phyloP scores from a whole-genome alignment of 192 early-diverging fungal genomes.

The Coemansia sp. region DNA sequence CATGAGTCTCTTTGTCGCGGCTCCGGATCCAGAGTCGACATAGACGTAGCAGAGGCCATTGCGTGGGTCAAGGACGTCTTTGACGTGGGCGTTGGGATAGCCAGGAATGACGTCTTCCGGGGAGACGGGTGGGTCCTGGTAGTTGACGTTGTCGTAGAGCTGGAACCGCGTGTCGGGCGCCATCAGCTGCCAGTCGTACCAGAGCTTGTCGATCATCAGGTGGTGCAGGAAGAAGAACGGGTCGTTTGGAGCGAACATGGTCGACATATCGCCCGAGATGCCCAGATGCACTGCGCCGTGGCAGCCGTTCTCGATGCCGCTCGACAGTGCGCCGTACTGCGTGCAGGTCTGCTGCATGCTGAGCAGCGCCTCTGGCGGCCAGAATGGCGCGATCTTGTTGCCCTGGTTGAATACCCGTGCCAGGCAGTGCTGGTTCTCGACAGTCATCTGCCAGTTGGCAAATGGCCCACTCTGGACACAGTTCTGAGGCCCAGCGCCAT shows the following conservation, averaged over 20 bases:
- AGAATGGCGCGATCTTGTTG: slow-evolving; percentile 47
- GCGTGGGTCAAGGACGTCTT: slow-evolving; percentile 45
- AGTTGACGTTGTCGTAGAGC: slow-evolving; percentile 50
- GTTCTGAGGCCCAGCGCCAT: slow-evolving; percentile 33
- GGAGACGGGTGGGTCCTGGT: slow-evolving; percentile 25
- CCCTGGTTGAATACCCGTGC: slow-evolving; percentile 54
- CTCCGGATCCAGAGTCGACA: slow-evolving; percentile 44
- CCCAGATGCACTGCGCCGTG: slow-evolving; percentile 56
- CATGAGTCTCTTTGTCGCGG: slow-evolving; percentile 50
- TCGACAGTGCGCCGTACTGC: slow-evolving; percentile 50
- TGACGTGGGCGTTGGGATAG: slow-evolving; percentile 39
- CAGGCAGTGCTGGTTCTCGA: slow-evolving; percentile 45
- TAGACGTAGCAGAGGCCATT: slow-evolving; percentile 47
- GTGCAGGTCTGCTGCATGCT: slow-evolving; percentile 46
- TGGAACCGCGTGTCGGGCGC: slow-evolving; percentile 40
- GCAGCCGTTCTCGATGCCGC: slow-evolving; percentile 53
- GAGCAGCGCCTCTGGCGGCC: slow-evolving; percentile 52
- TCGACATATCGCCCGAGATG: slow-evolving; percentile 56
- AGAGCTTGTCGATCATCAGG: slow-evolving; percentile 63
- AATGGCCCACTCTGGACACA: slow-evolving; percentile 48
- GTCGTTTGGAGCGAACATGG: slow-evolving; percentile 61
- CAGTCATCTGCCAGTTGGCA: slow-evolving; percentile 45
- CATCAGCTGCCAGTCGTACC: slow-evolving; percentile 60
- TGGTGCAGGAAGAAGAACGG: slow-evolving; percentile 69
- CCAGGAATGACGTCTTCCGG: slow-evolving; percentile 45